Percentiles rank a stretch among this genome's conserved stretches.
phyloP scores from a whole-genome alignment of 345 rosid genomes.

The Eucalyptus cloeziana region DNA sequence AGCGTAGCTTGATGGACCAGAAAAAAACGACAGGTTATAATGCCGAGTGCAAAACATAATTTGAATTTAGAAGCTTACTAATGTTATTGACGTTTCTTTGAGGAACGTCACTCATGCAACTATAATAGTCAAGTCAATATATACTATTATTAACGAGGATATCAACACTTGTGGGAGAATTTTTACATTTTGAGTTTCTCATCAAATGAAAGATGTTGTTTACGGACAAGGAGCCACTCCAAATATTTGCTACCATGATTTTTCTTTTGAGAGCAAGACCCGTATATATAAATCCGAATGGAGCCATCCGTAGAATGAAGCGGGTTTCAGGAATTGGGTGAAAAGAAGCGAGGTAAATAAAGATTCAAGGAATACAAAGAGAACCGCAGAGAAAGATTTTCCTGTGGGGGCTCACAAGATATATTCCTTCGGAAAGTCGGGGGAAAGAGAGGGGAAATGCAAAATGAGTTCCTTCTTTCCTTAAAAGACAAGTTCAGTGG shows the following conservation, averaged over 20 bases:
- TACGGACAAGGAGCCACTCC: neutral
- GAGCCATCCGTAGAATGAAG: no score
- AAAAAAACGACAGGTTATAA: fast-evolving
- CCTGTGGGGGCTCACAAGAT: neutral
- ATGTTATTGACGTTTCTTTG: no score
- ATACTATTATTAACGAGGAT: no score
- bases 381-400: neutral
- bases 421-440: no score
- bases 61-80: neutral
- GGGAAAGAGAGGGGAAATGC: no score
- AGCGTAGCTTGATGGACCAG: no score
- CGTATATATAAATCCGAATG: no score
- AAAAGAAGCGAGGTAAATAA: no score
- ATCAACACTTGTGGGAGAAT: fast-evolving
- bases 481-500: no score
- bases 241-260: neutral
- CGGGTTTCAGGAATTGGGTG: no score
- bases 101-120: no score
- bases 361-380: neutral
- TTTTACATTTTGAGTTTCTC: neutral
- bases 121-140: fast-evolving
- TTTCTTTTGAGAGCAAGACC: no score
- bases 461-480: neutral
- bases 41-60: neutral
- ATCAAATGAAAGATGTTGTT: neutral